Conservation (phyloP, 1,284 basidiomycete genomes). For the Athelia psychrophila region DNA sequence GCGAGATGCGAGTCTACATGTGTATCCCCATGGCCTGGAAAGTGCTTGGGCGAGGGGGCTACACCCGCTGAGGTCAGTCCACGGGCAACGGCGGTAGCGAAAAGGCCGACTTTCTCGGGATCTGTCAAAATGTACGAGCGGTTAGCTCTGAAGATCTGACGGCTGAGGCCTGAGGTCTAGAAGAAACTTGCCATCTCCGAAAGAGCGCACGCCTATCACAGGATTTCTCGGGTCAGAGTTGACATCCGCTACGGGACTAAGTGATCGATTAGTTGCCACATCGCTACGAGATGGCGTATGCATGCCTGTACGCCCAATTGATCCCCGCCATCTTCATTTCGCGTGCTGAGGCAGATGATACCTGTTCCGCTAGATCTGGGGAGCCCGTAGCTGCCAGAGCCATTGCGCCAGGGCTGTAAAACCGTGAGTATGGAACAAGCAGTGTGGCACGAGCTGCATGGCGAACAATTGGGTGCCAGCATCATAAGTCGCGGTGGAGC, state of each 20-base stretch:
- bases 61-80: constrained; percentile 48
- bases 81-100: constrained; percentile 41
- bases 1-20: constrained; percentile 68
- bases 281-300: neutral
- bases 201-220: constrained; percentile 70
- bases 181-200: constrained; percentile 55
- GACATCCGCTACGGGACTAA: constrained; percentile 62
- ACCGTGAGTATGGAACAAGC: neutral
- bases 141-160: no score
- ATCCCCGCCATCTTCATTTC: constrained; percentile 63
- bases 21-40: constrained; percentile 73
- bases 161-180: no score
- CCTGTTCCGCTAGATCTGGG: constrained; percentile 39
- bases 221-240: constrained; percentile 67
- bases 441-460: neutral
- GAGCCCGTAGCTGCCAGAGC: constrained; percentile 57
- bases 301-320: constrained; percentile 56
- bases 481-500: constrained; percentile 28
- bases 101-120: constrained; percentile 46
- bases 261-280: constrained; percentile 9
- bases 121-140: constrained; percentile 33
- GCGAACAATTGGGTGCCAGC: constrained; percentile 68
- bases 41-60: constrained; percentile 65
- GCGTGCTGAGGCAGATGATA: constrained; percentile 46
- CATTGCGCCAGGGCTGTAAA: constrained; percentile 68